Evolutionary conservation across 2,329 filamentous ascomycete genomes (phyloP).

Genomic region (Stachybotrys echinatus): DNA sequence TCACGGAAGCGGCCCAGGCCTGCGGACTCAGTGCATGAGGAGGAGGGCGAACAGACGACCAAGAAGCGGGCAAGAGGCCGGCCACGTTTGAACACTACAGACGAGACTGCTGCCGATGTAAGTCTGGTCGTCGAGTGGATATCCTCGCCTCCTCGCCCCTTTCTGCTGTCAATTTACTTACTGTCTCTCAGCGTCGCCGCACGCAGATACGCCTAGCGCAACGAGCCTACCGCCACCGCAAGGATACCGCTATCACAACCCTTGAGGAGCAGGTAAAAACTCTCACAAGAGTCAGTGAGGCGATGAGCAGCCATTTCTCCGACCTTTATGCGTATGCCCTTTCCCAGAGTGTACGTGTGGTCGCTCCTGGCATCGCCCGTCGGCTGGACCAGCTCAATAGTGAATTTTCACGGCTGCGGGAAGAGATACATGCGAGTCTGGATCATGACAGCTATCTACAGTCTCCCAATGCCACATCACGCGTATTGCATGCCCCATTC

Average conservation of each 20-base stretch:
- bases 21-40: conserved; percentile 10
- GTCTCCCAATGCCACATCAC: not conserved
- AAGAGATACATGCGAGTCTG: not conserved
- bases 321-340: conserved; percentile 59
- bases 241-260: conserved; percentile 73
- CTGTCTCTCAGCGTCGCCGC: conserved; percentile 57
- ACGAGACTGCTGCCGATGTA: conserved; percentile 74
- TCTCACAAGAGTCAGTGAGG: conserved; percentile 63
- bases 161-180: not conserved
- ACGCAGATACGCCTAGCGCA: conserved; percentile 87
- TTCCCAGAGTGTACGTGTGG: conserved; percentile 50
- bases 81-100: conserved; percentile 69
- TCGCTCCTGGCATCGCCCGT: conserved; percentile 50
- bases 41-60: conserved; percentile 36
- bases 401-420: conserved; percentile 49
- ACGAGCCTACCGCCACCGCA: conserved; percentile 76
- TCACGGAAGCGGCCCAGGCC: conserved; percentile 16
- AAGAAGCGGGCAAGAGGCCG: conserved; percentile 64
- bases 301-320: conserved; percentile 69
- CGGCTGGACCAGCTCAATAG: conserved; percentile 53
- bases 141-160: not conserved
- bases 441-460: not conserved
- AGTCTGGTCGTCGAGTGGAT: conserved; percentile 34
- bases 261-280: conserved; percentile 66
- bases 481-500: conserved; percentile 1